These are phyloP conservation scores for Diutina mesorugosa DNA, from an alignment of 1,139 yeast species.

Conservation along the genomic window DNA sequence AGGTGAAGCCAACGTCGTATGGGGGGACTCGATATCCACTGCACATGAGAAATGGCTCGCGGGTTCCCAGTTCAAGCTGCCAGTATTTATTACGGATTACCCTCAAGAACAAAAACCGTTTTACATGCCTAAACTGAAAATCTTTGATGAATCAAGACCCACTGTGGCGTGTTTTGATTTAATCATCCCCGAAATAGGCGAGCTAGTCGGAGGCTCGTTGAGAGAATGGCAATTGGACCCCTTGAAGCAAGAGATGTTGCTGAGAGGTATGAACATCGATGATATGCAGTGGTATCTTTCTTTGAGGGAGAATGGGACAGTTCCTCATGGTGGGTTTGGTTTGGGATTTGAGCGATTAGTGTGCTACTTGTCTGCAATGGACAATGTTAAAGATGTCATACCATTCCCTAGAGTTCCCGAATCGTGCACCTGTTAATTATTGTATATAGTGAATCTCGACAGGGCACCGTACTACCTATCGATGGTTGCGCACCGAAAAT, in stretches of 20 bases:
- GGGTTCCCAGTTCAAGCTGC: constrained; percentile 49
- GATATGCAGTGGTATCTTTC: constrained; percentile 74
- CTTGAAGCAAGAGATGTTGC: constrained; percentile 36
- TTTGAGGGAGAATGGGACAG: constrained; percentile 62
- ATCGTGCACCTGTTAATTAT: constrained; percentile 18
- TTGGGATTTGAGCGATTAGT: constrained; percentile 84
- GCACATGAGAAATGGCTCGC: constrained; percentile 93
- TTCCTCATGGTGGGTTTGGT: constrained; percentile 97
- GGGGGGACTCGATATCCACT: constrained; percentile 69
- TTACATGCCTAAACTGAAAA: constrained; percentile 54
- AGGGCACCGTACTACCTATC: not conserved
- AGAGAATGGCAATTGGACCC: constrained; percentile 58
- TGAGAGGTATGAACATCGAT: constrained; percentile 39
- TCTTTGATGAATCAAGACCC: constrained; percentile 17
- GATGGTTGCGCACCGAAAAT: not conserved
- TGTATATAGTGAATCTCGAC: not conserved
- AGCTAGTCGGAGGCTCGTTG: constrained; percentile 87
- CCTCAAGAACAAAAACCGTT: constrained; percentile 77
- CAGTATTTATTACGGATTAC: constrained; percentile 85
- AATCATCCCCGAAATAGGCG: constrained; percentile 87
- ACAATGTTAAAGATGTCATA: constrained; percentile 73
- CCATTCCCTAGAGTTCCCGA: constrained; percentile 56
- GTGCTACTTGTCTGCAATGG: constrained; percentile 58
- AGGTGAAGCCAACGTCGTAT: constrained; percentile 18
- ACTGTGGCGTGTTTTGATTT: constrained; percentile 90